Conservation (phyloP, 345 rosid genomes). For the Punica granatum region DNA sequence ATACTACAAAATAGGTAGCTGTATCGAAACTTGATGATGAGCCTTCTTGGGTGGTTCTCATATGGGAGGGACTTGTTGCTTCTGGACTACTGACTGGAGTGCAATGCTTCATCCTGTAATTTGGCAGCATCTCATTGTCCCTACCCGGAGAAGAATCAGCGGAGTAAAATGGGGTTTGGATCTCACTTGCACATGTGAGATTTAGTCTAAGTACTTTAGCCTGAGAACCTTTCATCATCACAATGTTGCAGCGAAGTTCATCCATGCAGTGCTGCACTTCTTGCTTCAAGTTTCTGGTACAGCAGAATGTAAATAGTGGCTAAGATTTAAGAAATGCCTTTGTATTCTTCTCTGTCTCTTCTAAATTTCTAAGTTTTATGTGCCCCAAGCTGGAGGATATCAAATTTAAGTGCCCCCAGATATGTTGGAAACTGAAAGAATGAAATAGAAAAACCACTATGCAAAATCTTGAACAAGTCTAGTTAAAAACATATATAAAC, state of each 20-base stretch:
- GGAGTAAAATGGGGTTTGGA: constrained; percentile 50
- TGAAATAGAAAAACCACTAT: not conserved
- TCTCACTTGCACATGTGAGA: constrained; percentile 36
- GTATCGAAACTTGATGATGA: constrained; percentile 28
- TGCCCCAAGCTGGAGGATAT: too few species aligned
- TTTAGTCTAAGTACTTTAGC: constrained; percentile 64
- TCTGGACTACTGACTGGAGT: constrained; percentile 72
- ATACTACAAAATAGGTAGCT: constrained; percentile 26
- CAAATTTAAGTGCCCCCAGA: too few species aligned
- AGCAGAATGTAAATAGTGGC: constrained; percentile 4
- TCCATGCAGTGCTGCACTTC: constrained; percentile 60
- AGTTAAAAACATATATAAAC: not conserved
- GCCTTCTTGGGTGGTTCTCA: constrained; percentile 27
- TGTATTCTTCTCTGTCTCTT: not conserved
- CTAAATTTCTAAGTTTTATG: too few species aligned
- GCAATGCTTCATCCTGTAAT: constrained; percentile 41
- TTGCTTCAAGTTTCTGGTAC: constrained; percentile 53
- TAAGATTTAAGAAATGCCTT: not conserved
- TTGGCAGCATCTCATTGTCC: constrained; percentile 20
- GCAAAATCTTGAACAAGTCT: not conserved
- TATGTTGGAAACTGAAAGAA: too few species aligned
- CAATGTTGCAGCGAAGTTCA: constrained; percentile 61
- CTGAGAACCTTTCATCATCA: constrained; percentile 50
- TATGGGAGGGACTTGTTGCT: constrained; percentile 23
- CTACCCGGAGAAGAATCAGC: constrained; percentile 44